phyloP scores from a whole-genome alignment of 106 monocot genomes.

The Chionographis japonica region DNA sequence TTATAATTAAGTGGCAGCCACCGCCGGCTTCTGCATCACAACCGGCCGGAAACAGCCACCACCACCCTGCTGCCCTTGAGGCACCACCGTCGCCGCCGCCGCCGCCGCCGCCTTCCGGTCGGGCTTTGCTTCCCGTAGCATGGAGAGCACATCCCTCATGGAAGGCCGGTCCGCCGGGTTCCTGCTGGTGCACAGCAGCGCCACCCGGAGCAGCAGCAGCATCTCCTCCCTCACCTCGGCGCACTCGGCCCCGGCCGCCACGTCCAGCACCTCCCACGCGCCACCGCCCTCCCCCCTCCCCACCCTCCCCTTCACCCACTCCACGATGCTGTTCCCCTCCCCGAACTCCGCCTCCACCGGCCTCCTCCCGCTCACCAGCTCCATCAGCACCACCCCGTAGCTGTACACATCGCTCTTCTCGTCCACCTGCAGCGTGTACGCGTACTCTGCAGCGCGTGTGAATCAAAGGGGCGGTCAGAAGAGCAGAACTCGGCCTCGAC shows the following conservation, averaged over 20 bases:
- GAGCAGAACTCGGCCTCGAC: no score
- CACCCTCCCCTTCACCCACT: conserved; percentile 63
- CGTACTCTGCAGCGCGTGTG: conserved; percentile 50
- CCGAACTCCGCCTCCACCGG: conserved; percentile 79
- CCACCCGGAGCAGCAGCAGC: conserved; percentile 63
- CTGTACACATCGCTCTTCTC: conserved; percentile 93
- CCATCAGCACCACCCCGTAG: conserved; percentile 82
- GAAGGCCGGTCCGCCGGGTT: conserved; percentile 67
- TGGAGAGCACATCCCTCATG: conserved; percentile 90
- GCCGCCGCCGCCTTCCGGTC: conserved; percentile 20
- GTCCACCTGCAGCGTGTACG: conserved; percentile 80
- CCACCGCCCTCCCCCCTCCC: conserved; percentile 12
- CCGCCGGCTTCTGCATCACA: no score
- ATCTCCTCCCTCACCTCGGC: conserved; percentile 72
- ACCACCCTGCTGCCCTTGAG: not conserved
- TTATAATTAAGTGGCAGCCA: no score
- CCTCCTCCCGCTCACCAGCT: conserved; percentile 73
- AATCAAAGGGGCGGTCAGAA: no score
- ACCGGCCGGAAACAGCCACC: not conserved
- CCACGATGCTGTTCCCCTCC: conserved; percentile 75
- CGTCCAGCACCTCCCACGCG: conserved; percentile 41
- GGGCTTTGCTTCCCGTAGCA: conserved; percentile 58
- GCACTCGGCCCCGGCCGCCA: conserved; percentile 11
- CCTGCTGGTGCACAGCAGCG: conserved; percentile 68
- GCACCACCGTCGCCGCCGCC: not conserved